phyloP scores from a whole-genome alignment of 1,284 basidiomycete species.

The Kalmanozyma brasiliensis region DNA sequence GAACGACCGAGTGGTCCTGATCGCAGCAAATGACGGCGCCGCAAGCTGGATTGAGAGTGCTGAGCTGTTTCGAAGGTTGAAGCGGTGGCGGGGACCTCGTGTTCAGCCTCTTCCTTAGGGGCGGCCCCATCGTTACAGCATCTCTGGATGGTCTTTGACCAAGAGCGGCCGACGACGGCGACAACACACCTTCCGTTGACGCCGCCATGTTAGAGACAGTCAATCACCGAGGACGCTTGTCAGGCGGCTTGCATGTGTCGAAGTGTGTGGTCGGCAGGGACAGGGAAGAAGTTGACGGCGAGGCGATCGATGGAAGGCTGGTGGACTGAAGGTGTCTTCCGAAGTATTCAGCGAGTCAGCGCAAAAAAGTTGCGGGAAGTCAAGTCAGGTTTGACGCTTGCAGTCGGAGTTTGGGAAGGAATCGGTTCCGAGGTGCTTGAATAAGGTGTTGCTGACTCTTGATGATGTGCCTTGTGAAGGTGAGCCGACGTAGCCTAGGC shows the following conservation, averaged over 20 bases:
- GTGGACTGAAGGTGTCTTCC: too few species aligned
- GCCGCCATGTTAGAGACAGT: slow-evolving; percentile 11
- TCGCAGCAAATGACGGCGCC: slow-evolving; percentile 32
- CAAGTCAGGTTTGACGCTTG: too few species aligned
- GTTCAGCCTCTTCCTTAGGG: not conserved
- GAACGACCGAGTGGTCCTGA: slow-evolving; percentile 12
- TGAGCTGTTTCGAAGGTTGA: not conserved
- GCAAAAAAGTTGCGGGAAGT: too few species aligned
- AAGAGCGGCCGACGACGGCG: not conserved
- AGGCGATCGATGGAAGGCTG: too few species aligned
- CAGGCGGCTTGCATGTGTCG: not conserved
- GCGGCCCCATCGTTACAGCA: not conserved
- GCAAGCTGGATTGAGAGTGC: not conserved
- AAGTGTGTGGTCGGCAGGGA: not conserved
- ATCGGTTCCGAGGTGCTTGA: too few species aligned
- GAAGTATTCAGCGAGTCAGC: too few species aligned
- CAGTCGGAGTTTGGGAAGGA: too few species aligned
- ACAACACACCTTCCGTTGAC: slow-evolving; percentile 21
- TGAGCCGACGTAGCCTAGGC: not conserved
- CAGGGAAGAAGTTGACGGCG: not conserved
- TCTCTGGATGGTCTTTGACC: not conserved
- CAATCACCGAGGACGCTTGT: not conserved
- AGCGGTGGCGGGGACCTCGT: slow-evolving; percentile 4
- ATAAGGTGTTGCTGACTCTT: too few species aligned
- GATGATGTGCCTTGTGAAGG: too few species aligned